phyloP scores from a whole-genome alignment of 106 monocot species.

The Chionographis japonica region DNA sequence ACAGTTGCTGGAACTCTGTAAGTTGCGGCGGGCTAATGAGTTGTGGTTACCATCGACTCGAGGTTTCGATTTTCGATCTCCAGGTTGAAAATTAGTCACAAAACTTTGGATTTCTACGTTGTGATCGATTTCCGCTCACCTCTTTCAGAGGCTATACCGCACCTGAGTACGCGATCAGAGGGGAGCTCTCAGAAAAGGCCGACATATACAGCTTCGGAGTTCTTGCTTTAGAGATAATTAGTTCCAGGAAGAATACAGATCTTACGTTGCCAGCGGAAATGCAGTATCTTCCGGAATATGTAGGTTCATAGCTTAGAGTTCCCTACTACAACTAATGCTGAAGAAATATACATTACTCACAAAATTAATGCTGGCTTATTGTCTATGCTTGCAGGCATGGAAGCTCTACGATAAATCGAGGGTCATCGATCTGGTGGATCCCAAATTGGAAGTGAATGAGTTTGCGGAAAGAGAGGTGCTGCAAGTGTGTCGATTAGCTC shows the following conservation, averaged over 20 bases:
- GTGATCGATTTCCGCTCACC: background rate
- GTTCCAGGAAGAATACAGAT: conserved; percentile 47
- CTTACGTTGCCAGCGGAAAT: conserved; percentile 37
- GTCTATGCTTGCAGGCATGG: conserved; percentile 37
- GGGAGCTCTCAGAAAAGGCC: conserved; percentile 56
- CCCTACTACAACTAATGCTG: background rate
- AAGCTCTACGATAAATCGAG: conserved; percentile 43
- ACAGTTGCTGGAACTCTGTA: conserved; percentile 59
- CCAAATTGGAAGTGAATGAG: conserved; percentile 28
- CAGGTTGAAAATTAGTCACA: background rate
- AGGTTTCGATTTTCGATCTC: too few species aligned
- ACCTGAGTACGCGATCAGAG: conserved; percentile 62
- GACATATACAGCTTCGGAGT: conserved; percentile 68
- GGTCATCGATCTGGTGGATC: conserved; percentile 36
- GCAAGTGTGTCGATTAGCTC: conserved; percentile 30
- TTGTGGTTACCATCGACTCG: too few species aligned
- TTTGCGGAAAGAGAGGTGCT: conserved; percentile 26
- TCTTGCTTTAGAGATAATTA: conserved; percentile 48
- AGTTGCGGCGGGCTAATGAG: conserved; percentile 5
- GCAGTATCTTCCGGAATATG: conserved; percentile 66
- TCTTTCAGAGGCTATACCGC: conserved; percentile 51
- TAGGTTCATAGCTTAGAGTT: conserved; percentile 3
- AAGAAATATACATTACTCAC: background rate
- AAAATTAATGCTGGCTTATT: background rate
- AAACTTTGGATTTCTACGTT: background rate